These are phyloP conservation scores for Glaciozyma martinii DNA, from an alignment of 768 basidiomycete genomes.

Conservation along the genomic window DNA sequence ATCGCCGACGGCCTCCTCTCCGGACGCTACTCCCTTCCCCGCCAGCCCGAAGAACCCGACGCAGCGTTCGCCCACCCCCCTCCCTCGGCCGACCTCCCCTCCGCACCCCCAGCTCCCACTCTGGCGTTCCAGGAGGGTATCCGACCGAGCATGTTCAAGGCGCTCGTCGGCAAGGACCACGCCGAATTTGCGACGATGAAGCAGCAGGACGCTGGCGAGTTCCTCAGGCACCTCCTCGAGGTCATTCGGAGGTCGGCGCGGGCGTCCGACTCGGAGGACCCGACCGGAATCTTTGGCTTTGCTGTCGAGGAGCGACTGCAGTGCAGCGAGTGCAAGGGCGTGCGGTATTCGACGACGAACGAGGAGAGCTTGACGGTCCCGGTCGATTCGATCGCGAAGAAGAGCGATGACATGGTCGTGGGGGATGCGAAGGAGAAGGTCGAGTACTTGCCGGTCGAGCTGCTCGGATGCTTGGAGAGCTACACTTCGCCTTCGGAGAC, in stretches of 20 bases:
- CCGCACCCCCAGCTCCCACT: constrained; percentile 35
- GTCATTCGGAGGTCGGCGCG: constrained; percentile 44
- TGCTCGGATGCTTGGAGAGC: constrained; percentile 56
- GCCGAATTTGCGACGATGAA: constrained; percentile 91
- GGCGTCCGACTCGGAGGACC: constrained; percentile 43
- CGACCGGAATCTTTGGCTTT: constrained; percentile 69
- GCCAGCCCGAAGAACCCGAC: constrained; percentile 18
- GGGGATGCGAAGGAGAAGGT: constrained; percentile 43
- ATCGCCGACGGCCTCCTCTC: constrained; percentile 84
- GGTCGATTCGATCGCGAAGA: constrained; percentile 58
- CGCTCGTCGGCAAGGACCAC: constrained; percentile 83
- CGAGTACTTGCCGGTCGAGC: constrained; percentile 53
- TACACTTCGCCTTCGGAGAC: constrained; percentile 51
- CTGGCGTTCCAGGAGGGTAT: constrained; percentile 76
- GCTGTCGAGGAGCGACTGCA: constrained; percentile 79
- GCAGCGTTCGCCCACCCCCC: constrained; percentile 1
- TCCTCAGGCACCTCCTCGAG: constrained; percentile 70
- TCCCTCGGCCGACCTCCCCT: constrained; percentile 22
- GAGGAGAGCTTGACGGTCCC: constrained; percentile 70
- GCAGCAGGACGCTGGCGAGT: constrained; percentile 96
- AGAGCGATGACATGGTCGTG: constrained; percentile 28
- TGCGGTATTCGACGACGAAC: constrained; percentile 69
- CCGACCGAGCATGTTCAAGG: constrained; percentile 72
- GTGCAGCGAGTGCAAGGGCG: constrained; percentile 66
- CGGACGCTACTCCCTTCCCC: constrained; percentile 73